Percentiles rank a stretch among this genome's conserved stretches.
Evolutionary conservation across 75 land plant genomes (phyloP).

Genomic region (Selaginella tamariscina): DNA sequence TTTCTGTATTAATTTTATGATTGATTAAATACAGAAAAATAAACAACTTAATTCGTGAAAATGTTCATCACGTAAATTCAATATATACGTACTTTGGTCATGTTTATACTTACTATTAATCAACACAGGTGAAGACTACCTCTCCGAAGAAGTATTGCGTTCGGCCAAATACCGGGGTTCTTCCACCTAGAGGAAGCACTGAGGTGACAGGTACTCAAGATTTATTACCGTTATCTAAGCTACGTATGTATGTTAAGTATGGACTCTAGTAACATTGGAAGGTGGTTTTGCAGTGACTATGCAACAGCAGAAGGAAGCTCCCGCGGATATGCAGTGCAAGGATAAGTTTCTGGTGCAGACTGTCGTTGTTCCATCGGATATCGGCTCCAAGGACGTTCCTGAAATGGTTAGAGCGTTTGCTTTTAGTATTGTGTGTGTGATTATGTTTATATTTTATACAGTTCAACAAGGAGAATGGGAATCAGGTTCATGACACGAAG

Average conservation of each 20-base stretch:
- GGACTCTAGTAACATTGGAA: too few relatives aligned
- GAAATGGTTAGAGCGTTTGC: constrained; percentile 42
- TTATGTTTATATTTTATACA: constrained; percentile 14
- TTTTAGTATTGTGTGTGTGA: neutral
- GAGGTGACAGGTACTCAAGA: constrained; percentile 1
- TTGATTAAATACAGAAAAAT: too few relatives aligned
- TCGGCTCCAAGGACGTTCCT: constrained; percentile 42
- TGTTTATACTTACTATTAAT: too few relatives aligned
- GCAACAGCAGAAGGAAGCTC: constrained; percentile 72
- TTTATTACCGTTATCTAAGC: too few relatives aligned
- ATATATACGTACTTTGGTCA: too few relatives aligned
- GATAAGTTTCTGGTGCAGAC: constrained; percentile 87
- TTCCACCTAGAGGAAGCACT: neutral
- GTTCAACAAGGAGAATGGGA: constrained; percentile 68
- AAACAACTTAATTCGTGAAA: too few relatives aligned
- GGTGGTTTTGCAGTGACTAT: constrained; percentile 52
- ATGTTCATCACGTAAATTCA: too few relatives aligned
- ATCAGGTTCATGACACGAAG: constrained; percentile 55
- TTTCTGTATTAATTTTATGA: neutral
- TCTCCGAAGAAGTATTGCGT: constrained; percentile 13
- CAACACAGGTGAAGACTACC: constrained; percentile 2
- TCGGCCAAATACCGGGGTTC: constrained; percentile 9
- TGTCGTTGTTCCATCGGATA: constrained; percentile 43
- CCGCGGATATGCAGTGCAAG: constrained; percentile 76
- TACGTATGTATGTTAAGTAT: too few relatives aligned